Conservation (phyloP, 257 asterid species). For the Haberlea rhodopensis region DNA sequence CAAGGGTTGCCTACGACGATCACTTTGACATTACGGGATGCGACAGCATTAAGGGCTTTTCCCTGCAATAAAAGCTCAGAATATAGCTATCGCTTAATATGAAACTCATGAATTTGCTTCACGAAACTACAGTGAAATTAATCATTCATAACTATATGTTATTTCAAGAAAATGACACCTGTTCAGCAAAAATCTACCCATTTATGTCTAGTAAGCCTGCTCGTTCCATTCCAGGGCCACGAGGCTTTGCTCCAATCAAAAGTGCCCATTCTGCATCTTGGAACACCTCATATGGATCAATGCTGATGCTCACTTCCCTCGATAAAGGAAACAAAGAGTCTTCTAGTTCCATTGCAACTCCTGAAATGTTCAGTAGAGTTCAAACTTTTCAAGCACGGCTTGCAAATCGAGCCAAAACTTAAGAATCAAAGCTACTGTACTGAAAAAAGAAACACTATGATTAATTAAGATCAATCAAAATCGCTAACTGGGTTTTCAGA, state of each 20-base stretch:
- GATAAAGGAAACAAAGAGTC: constrained; percentile 87
- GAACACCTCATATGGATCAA: constrained; percentile 90
- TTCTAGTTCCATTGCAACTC: constrained; percentile 99
- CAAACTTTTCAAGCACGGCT: constrained; percentile 9
- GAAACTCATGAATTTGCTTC: not conserved
- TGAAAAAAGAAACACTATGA: not conserved
- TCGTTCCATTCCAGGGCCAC: constrained; percentile 98
- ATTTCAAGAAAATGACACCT: constrained; percentile 39
- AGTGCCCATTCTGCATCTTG: constrained; percentile 98
- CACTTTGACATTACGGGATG: constrained; percentile 85
- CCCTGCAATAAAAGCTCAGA: constrained; percentile 49
- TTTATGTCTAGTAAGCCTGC: constrained; percentile 87
- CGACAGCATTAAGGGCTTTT: constrained; percentile 95
- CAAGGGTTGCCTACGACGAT: constrained; percentile 97
- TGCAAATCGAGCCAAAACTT: not conserved
- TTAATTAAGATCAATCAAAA: not conserved
- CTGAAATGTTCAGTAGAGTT: constrained; percentile 34
- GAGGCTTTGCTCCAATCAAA: constrained; percentile 97
- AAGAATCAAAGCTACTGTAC: not conserved
- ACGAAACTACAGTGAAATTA: not conserved
- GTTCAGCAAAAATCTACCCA: constrained; percentile 84
- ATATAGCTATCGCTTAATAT: not conserved
- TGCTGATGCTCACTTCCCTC: constrained; percentile 92
- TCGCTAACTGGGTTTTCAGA: not conserved
- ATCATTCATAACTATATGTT: not conserved